These are phyloP conservation scores for Phytophthora meadii DNA, from an alignment of 352 stramenopile species.

Conservation along the genomic window DNA sequence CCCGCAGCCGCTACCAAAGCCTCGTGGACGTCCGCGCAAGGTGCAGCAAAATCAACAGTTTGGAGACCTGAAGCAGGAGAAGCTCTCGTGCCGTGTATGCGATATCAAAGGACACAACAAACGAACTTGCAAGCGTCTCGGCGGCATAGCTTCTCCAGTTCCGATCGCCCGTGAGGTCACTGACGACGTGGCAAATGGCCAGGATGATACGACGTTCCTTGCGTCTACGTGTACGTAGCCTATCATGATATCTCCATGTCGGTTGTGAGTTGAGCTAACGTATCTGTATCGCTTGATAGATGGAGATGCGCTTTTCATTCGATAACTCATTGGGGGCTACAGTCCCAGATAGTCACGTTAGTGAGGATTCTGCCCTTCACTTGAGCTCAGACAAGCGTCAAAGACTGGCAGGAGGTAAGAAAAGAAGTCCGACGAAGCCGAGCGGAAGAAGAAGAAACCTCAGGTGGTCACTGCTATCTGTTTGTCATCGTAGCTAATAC, in stretches of 20 bases:
- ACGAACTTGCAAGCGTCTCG: slow-evolving; percentile 74
- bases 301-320: slow-evolving; percentile 41
- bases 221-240: slow-evolving; percentile 36
- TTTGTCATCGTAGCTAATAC: too few species aligned
- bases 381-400: slow-evolving; percentile 32
- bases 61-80: slow-evolving; percentile 69
- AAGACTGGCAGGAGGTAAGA: slow-evolving; percentile 19
- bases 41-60: slow-evolving; percentile 85
- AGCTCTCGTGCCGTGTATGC: slow-evolving; percentile 80
- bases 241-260: neutral
- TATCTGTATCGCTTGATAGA: slow-evolving; percentile 25
- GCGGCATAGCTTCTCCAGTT: neutral
- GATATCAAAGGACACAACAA: slow-evolving; percentile 88
- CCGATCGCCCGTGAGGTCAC: slow-evolving; percentile 18
- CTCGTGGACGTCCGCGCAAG: slow-evolving; percentile 72
- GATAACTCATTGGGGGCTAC: slow-evolving; percentile 36
- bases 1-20: slow-evolving; percentile 62
- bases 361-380: slow-evolving; percentile 20
- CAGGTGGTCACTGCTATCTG: too few species aligned
- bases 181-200: slow-evolving; percentile 28
- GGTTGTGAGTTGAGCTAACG: slow-evolving; percentile 5
- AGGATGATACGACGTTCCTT: slow-evolving; percentile 37
- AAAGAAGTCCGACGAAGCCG: slow-evolving; percentile 22
- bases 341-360: slow-evolving; percentile 24
- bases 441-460: slow-evolving; percentile 24